Evolutionary conservation across 2,329 filamentous ascomycete genomes (phyloP).

Genomic region (Blastomyces silverae): DNA sequence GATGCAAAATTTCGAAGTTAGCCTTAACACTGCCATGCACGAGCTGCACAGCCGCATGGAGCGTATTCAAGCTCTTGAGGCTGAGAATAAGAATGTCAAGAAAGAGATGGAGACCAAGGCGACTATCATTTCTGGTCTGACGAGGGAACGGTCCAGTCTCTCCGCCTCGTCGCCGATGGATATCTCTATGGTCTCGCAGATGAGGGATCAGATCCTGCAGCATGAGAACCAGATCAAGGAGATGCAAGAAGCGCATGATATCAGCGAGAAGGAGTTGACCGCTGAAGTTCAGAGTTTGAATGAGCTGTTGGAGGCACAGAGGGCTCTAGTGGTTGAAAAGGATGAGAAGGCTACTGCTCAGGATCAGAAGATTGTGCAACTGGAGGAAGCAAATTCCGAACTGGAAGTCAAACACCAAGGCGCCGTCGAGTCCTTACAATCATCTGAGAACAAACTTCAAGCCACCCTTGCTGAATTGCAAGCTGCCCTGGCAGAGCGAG

Average conservation of each 20-base stretch:
- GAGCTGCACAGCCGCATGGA: conserved; percentile 83
- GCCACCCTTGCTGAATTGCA: conserved; percentile 68
- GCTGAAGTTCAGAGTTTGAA: conserved; percentile 65
- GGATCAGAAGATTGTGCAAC: conserved; percentile 54
- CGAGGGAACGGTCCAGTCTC: conserved; percentile 84
- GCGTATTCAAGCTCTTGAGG: conserved; percentile 81
- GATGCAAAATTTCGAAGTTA: conserved; percentile 87
- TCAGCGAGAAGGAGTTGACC: conserved; percentile 67
- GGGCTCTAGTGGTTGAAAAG: conserved; percentile 16
- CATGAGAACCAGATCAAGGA: conserved; percentile 73
- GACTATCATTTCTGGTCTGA: conserved; percentile 88
- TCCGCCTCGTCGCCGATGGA: conserved; percentile 75
- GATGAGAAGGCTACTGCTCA: conserved; percentile 33
- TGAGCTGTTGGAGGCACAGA: conserved; percentile 43
- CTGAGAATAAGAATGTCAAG: conserved; percentile 71
- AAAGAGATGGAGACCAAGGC: conserved; percentile 98
- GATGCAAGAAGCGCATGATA: conserved; percentile 65
- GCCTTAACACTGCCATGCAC: conserved; percentile 85
- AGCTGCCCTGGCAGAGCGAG: conserved; percentile 34
- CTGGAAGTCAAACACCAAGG: conserved; percentile 72
- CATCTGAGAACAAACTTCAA: conserved; percentile 64
- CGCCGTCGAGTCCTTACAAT: conserved; percentile 61
- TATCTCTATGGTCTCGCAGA: conserved; percentile 77
- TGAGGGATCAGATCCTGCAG: conserved; percentile 81
- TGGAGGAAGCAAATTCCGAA: conserved; percentile 63